Evolutionary conservation across 2,329 filamentous ascomycete genomes (phyloP).

Genomic region (Arthrinium puccinioides): DNA sequence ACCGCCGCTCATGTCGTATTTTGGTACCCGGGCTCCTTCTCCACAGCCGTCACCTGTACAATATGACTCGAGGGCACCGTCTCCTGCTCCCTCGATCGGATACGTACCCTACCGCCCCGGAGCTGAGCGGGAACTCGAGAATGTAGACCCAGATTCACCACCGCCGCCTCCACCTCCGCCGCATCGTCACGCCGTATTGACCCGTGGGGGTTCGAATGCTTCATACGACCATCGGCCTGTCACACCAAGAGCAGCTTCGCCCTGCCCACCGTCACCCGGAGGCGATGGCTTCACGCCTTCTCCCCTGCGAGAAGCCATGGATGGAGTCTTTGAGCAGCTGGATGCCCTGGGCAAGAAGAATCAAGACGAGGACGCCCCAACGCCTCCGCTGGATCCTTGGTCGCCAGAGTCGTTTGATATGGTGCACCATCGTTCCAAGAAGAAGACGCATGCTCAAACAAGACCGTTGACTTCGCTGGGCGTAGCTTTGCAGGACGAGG

Average conservation of each 20-base stretch:
- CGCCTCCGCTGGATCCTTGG: conserved; percentile 67
- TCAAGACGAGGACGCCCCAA: conserved; percentile 42
- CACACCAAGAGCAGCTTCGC: conserved; percentile 53
- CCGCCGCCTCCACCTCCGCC: conserved; percentile 80
- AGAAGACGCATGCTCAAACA: conserved; percentile 18
- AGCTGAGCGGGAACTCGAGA: too few relatives aligned
- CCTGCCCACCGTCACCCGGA: conserved; percentile 60
- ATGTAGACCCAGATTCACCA: conserved; percentile 44
- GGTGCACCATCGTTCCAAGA: conserved; percentile 33
- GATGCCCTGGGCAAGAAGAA: conserved; percentile 71
- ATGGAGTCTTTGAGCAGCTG: conserved; percentile 92
- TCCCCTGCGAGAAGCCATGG: conserved; percentile 89
- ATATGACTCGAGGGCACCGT: conserved; percentile 26
- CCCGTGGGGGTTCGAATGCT: conserved; percentile 18
- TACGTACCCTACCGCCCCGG: conserved; percentile 26
- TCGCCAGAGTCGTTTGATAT: conserved; percentile 79
- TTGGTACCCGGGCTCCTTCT: conserved; percentile 28
- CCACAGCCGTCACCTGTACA: conserved; percentile 24
- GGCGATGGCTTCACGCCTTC: conserved; percentile 73
- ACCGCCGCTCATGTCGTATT: conserved; percentile 15
- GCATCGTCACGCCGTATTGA: conserved; percentile 57
- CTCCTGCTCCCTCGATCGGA: conserved; percentile 31
- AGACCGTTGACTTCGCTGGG: conserved; percentile 71
- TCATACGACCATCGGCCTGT: conserved; percentile 30
- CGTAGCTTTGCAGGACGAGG: conserved; percentile 53